Evolutionary conservation across 225 moss, liverwort and hornwort species (phyloP).

Genomic region (Marchantia paleacea): DNA sequence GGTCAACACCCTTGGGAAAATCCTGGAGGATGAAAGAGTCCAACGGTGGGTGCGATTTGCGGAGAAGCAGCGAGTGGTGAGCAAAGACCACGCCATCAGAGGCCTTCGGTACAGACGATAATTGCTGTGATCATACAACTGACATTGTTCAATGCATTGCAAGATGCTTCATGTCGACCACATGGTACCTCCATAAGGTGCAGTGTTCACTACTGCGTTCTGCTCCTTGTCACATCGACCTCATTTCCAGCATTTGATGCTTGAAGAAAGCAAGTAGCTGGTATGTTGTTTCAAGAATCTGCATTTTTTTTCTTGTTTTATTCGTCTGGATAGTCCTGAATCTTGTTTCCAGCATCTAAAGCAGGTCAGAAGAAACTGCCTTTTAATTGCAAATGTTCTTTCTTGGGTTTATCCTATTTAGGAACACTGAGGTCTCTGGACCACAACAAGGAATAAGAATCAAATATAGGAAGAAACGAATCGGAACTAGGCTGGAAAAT

Average conservation of each 20-base stretch:
- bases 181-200: neutral
- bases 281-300: neutral
- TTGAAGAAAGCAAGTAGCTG: neutral
- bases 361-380: too few species aligned
- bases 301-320: neutral
- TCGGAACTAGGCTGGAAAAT: too few species aligned
- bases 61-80: constrained; percentile 30
- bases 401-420: too few species aligned
- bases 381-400: too few species aligned
- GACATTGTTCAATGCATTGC: neutral
- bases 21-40: constrained; percentile 25
- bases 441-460: too few species aligned
- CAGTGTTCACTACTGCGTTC: neutral
- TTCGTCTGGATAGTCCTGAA: too few species aligned
- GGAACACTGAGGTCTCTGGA: too few species aligned
- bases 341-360: too few species aligned
- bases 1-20: constrained; percentile 23
- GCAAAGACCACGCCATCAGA: constrained; percentile 23
- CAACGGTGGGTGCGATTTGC: constrained; percentile 28
- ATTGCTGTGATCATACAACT: neutral
- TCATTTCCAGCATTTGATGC: neutral
- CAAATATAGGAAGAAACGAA: too few species aligned
- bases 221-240: neutral
- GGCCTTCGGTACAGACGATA: constrained; percentile 26
- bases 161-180: neutral